These are phyloP conservation scores for Cucumis hystrix DNA, from an alignment of 306 rosid genomes.

Conservation along the genomic window DNA sequence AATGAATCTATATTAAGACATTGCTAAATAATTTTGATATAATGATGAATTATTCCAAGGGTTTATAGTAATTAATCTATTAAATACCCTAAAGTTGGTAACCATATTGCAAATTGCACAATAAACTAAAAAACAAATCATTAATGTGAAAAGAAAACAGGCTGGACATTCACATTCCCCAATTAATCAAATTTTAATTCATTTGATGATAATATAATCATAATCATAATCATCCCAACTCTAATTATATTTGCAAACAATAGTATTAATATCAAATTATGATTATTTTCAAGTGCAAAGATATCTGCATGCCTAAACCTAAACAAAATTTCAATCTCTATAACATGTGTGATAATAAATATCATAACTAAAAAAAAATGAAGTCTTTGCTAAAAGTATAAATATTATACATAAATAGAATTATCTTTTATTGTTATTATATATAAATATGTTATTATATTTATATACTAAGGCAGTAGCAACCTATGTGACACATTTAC, in stretches of 20 bases:
- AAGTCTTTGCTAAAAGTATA: too few species aligned
- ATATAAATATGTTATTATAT: too few species aligned
- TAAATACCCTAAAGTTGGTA: neutral
- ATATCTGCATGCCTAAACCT: too few species aligned
- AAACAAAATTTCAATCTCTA: too few species aligned
- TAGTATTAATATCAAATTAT: neutral
- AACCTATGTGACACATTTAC: too few species aligned
- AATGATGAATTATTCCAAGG: neutral
- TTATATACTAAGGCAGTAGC: too few species aligned
- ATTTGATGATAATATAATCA: neutral
- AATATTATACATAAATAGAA: too few species aligned
- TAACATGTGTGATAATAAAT: too few species aligned
- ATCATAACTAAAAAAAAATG: too few species aligned
- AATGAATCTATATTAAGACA: neutral
- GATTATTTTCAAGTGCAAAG: too few species aligned
- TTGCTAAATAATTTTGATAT: neutral
- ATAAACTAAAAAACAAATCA: neutral
- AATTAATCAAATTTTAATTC: neutral
- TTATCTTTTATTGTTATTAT: too few species aligned
- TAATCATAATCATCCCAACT: neutral
- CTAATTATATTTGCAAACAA: neutral
- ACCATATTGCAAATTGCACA: neutral
- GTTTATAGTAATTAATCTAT: neutral
- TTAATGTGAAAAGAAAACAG: neutral
- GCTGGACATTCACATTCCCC: slow-evolving; percentile 1